Base-by-base conservation (phyloP, 768 basidiomycete genomes). In the Hygrophoropsis aurantiaca region DNA sequence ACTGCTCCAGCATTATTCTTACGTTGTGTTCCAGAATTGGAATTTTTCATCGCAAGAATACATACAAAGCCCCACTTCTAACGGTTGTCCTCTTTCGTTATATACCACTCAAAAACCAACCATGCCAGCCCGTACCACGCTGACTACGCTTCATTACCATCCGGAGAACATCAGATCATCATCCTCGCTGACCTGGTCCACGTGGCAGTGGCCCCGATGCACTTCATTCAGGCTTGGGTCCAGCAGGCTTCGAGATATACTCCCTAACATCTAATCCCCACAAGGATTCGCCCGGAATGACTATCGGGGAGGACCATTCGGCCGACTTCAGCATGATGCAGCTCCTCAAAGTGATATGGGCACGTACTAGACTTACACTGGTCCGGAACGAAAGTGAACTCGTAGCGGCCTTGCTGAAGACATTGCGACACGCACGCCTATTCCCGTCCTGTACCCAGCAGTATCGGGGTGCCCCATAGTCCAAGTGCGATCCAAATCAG, bases 311-410 rank as follows among this genome's bases (percentile, higher is more conserved):
- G 19, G 75, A 77, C 44, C 77, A 80, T 51, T 69, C 76, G 7
- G 73, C 81, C 2, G 85, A 87, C 40, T 92, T 92, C 60, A 77
- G 78, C n/a, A 84, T 86, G 2, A 79, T 84, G 74, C 85, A 90
- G 56, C 73, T 92, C 11, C 74, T 92, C 50, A 84, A 82, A 55
- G 88, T 92, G 40, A 90, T 90, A 83, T 50, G 87, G 83, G 1
- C 75, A 82, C 43, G 80, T 92, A 41, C 64, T 90, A 44, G 86
- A 89, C 60, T 61, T 90, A 53, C 73, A 87, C 42, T 90, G 87
- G 87, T 87, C 20, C 80, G 82, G 40, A 74, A 68, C 55, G 85
- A 86, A 59, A 69, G 64, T 43, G 59, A 69, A 26, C 51, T 56
- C 18, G 58, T 55, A 10, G 6, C 13, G 13, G 27, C 7, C 7